phyloP scores from a whole-genome alignment of 805 yeast species.

The Metschnikowia similis region DNA sequence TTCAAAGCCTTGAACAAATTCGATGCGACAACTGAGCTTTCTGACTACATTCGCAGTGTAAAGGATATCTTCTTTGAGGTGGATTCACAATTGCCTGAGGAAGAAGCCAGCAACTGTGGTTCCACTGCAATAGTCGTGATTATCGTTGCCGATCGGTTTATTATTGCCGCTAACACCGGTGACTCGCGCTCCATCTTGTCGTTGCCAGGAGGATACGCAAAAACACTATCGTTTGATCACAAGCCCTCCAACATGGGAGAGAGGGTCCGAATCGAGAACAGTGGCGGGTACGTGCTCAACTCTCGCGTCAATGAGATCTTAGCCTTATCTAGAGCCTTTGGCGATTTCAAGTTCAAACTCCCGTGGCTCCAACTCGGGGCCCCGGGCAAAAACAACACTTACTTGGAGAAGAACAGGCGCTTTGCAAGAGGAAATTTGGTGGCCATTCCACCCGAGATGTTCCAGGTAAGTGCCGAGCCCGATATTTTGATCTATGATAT shows the following conservation, averaged over 20 bases:
- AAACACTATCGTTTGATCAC: constrained; percentile 45
- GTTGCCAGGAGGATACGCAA: constrained; percentile 46
- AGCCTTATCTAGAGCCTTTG: constrained; percentile 43
- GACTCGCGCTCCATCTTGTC: constrained; percentile 68
- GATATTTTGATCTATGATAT: constrained; percentile 38
- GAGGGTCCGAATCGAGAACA: constrained; percentile 38
- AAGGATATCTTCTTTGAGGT: constrained; percentile 34
- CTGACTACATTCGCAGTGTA: constrained; percentile 18
- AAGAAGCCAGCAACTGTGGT: constrained; percentile 32
- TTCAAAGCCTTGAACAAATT: constrained; percentile 23
- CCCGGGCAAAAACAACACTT: constrained; percentile 27
- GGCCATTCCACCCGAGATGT: constrained; percentile 40
- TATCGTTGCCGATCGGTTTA: constrained; percentile 27
- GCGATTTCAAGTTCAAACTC: constrained; percentile 40
- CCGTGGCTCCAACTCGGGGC: constrained; percentile 27
- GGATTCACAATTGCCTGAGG: constrained; percentile 30
- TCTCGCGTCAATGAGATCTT: constrained; percentile 41
- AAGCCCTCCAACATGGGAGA: constrained; percentile 43
- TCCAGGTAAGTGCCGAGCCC: constrained; percentile 43
- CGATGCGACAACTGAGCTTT: constrained; percentile 5
- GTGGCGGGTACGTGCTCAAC: constrained; percentile 35
- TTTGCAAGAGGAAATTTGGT: constrained; percentile 25
- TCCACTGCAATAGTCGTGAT: constrained; percentile 38
- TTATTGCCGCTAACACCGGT: constrained; percentile 68
- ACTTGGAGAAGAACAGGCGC: constrained; percentile 21